Evolutionary conservation across 2,329 filamentous ascomycete genomes (phyloP), one percentile per base, ranked within the genome.

Genomic region (Calonectria montana): DNA sequence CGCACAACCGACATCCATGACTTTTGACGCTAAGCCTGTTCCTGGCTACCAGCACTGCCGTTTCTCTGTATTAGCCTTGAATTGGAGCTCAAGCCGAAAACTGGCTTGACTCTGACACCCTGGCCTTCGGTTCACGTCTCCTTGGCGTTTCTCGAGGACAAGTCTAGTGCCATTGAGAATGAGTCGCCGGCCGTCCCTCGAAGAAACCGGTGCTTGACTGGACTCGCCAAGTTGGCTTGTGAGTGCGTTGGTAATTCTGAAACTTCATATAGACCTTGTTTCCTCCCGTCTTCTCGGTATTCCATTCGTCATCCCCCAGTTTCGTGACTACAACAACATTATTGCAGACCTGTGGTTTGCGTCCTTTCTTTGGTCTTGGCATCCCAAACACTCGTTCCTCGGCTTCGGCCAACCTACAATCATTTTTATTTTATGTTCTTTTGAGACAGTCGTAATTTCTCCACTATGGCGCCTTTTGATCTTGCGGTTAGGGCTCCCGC

Each of bases 301-400:
- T 50, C 64, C 47, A 55, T 75, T 43, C 69, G 59, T 50, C 43
- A 72, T 72, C 59, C 75, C 76, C 74, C 77, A 76, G 69, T 73
- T 71, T 77, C 65, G 71, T 75, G 70, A 67, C 72, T 76, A 74
- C 76, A 70, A 78, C 69, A 76, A 75, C 67, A 68, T 65, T 43
- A 50, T 76, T 83, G 82, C 80, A 80, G 74, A 80, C 82, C 64
- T 75, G 74, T 78, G 79, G 81, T 83, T 82, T 84, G 80, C 81
- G 82, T 84, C 81, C 82, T 79, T 83, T 85, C 83, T 68, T 84
- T 85, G 76, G 82, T 80, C 75, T 64, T 37, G 72, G 75, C 53
- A 77, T 72, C 70, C 81, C 76, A 73, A 76, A 80, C 80, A 76
- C 74, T 83, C 82, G 71, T 80, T 83, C 18, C 43, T 71, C 61